Evolutionary conservation across 106 monocot species (phyloP).

Genomic region (Agapanthus africanus): DNA sequence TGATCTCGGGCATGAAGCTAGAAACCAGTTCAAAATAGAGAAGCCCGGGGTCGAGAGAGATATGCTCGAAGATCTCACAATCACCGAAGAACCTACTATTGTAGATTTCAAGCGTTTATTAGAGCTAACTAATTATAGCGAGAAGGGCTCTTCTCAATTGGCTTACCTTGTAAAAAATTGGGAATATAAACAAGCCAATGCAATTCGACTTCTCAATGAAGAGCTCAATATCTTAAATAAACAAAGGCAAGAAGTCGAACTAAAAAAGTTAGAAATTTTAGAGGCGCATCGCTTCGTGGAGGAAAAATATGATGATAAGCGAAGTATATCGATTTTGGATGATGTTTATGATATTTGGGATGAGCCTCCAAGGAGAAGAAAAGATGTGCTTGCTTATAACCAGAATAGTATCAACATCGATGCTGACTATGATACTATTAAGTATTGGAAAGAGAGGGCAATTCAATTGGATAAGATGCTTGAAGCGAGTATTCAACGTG

Average conservation of each 20-base stretch:
- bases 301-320: conserved; percentile 34
- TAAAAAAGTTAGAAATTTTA: conserved; percentile 51
- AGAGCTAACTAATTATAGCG: conserved; percentile 57
- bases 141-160: conserved; percentile 62
- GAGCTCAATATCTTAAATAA: conserved; percentile 41
- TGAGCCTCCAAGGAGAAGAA: conserved; percentile 29
- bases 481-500: conserved; percentile 50
- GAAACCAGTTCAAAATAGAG: conserved; percentile 64
- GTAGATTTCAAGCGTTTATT: conserved; percentile 45
- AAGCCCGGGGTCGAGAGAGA: conserved; percentile 41
- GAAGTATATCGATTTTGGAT: conserved; percentile 41
- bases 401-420: conserved; percentile 43
- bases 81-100: conserved; percentile 31
- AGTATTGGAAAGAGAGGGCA: conserved; percentile 57
- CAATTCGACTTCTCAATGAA: conserved; percentile 63
- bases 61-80: conserved; percentile 41
- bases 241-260: conserved; percentile 55
- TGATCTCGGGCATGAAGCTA: conserved; percentile 40
- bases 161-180: conserved; percentile 52
- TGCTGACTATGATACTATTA: conserved; percentile 34
- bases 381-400: conserved; percentile 25
- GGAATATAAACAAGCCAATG: conserved; percentile 60
- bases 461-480: conserved; percentile 41
- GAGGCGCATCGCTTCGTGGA: conserved; percentile 56
- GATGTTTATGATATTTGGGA: conserved; percentile 43